Percentiles rank a stretch among this genome's conserved stretches.
Evolutionary conservation across 495 filamentous ascomycete species (phyloP).

Genomic region (Letharia columbiana): DNA sequence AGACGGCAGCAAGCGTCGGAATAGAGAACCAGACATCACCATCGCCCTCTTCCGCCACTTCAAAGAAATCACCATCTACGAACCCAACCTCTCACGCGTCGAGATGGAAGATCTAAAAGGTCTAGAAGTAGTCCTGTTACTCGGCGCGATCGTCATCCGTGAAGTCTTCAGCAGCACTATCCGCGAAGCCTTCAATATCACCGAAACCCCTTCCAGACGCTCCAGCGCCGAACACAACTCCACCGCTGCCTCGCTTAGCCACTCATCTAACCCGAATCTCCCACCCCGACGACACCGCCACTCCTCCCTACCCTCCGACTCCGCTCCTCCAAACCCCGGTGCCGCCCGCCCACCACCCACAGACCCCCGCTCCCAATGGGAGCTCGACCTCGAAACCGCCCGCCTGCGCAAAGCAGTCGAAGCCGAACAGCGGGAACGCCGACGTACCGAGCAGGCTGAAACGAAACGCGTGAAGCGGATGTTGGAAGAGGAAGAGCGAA

Average conservation of each 20-base stretch:
- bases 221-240: conserved; percentile 22
- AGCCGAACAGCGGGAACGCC: conserved; percentile 46
- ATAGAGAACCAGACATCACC: conserved; percentile 88
- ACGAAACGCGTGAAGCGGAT: conserved; percentile 63
- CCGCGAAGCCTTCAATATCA: conserved; percentile 70
- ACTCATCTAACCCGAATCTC: conserved; percentile 18
- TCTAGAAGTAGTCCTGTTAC: conserved; percentile 77
- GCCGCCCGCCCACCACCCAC: conserved; percentile 29
- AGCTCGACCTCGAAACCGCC: conserved; percentile 55
- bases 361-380: conserved; percentile 47
- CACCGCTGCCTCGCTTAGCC: conserved; percentile 17
- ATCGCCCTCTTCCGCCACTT: conserved; percentile 66
- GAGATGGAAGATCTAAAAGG: conserved; percentile 95
- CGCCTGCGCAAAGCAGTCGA: conserved; percentile 50
- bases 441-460: conserved; percentile 49
- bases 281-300: conserved; percentile 21
- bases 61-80: conserved; percentile 74
- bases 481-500: conserved; percentile 69
- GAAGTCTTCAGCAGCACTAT: conserved; percentile 70
- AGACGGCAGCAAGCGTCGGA: conserved; percentile 58
- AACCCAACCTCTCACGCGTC: conserved; percentile 81
- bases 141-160: conserved; percentile 73
- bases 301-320: conserved; percentile 26
- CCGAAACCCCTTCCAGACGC: conserved; percentile 31
- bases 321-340: conserved; percentile 19